Evolutionary conservation across 2,329 filamentous ascomycete species (phyloP).

Genomic region (Tolypocladium capitatum): DNA sequence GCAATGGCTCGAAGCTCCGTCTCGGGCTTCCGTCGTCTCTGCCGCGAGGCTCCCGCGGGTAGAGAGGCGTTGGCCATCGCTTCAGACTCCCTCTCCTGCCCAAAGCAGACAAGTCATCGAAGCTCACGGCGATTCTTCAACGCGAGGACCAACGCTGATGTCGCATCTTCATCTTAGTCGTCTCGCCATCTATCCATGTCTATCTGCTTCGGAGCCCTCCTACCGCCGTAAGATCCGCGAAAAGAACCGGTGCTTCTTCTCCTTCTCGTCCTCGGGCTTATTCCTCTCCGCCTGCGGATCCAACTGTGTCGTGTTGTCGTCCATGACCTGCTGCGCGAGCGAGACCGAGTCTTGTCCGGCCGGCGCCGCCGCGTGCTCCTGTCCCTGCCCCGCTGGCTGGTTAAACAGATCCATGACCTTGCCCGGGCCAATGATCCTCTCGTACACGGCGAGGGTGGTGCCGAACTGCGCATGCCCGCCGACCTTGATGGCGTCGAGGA

Average conservation of each 20-base stretch:
- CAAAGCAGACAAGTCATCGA: too few relatives aligned
- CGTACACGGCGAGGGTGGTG: slow-evolving; percentile 39
- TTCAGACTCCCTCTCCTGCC: too few relatives aligned
- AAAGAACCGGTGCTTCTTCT: slow-evolving; percentile 3
- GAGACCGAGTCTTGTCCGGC: slow-evolving; percentile 26
- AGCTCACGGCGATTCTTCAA: too few relatives aligned
- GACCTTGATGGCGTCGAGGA: slow-evolving; percentile 41
- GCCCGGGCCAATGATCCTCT: slow-evolving; percentile 33
- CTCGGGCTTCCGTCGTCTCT: too few relatives aligned
- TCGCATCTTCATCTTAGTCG: too few relatives aligned
- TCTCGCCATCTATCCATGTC: neutral
- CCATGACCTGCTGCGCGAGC: slow-evolving; percentile 38
- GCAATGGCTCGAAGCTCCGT: too few relatives aligned
- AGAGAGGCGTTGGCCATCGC: too few relatives aligned
- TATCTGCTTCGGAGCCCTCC: too few relatives aligned
- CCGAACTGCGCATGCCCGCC: slow-evolving; percentile 37
- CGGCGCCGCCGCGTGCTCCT: slow-evolving; percentile 3
- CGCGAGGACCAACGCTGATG: too few relatives aligned
- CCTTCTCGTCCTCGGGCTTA: slow-evolving; percentile 3
- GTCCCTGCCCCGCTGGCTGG: slow-evolving; percentile 16
- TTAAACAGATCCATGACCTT: slow-evolving; percentile 37
- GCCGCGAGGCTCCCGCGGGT: too few relatives aligned
- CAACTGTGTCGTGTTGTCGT: slow-evolving; percentile 37
- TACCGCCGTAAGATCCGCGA: too few relatives aligned
- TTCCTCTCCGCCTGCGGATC: slow-evolving; percentile 23